Evolutionary conservation across 345 rosid species (phyloP).

Genomic region (Angophora floribunda): DNA sequence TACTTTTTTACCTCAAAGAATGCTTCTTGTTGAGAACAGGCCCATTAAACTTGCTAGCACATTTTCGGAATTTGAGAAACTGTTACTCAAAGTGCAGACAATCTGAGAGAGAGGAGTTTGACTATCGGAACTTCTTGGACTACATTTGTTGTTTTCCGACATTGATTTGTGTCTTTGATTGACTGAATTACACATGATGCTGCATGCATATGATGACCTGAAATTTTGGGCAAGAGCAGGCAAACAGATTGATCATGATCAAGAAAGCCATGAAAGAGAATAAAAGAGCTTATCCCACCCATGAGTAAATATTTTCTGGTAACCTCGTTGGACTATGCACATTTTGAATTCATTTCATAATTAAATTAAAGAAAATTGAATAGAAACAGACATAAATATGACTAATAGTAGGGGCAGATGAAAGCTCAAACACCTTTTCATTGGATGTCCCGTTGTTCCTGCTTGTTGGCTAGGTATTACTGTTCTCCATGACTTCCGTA

Average conservation of each 20-base stretch:
- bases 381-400: not conserved
- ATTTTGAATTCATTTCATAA: not conserved
- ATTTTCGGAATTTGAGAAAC: not conserved
- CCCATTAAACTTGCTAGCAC: not conserved
- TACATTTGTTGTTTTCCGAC: not conserved
- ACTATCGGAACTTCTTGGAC: not conserved
- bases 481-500: not conserved
- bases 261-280: rapidly evolving
- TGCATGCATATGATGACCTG: not conserved
- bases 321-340: not conserved
- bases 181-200: not conserved
- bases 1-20: not conserved
- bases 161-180: not conserved
- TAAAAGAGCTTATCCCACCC: not conserved
- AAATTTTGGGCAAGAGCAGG: not conserved
- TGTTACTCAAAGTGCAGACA: not conserved
- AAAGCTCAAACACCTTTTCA: not conserved
- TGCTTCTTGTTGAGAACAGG: not conserved
- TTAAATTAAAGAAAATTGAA: too few relatives aligned
- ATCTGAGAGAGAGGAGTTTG: not conserved
- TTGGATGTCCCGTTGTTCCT: too few relatives aligned
- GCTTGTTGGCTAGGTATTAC: not conserved
- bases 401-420: not conserved
- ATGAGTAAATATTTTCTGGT: not conserved
- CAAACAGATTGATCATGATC: not conserved